phyloP scores from a whole-genome alignment of 768 basidiomycete species.

The Lepiota venenata region DNA sequence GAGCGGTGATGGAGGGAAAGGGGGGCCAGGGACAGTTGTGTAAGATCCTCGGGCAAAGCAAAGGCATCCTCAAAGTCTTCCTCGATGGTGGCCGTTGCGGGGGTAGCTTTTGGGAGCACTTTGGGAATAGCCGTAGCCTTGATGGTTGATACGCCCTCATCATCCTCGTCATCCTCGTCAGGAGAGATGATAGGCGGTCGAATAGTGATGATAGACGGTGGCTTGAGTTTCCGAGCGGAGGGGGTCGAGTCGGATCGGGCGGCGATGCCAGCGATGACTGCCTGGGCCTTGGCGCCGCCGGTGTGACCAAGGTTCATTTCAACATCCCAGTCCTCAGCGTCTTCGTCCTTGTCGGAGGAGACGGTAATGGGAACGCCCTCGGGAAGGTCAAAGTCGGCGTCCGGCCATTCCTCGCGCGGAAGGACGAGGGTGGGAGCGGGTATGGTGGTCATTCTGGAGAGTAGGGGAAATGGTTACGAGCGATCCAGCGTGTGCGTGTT shows the following conservation, averaged over 20 bases:
- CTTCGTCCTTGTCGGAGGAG: slow-evolving; percentile 62
- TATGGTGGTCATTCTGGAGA: slow-evolving; percentile 49
- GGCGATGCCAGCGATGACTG: slow-evolving; percentile 34
- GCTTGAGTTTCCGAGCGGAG: slow-evolving; percentile 25
- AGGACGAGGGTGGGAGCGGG: slow-evolving; percentile 53
- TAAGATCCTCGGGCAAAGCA: slow-evolving; percentile 75
- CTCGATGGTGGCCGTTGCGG: slow-evolving; percentile 40
- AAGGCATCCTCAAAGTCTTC: slow-evolving; percentile 87
- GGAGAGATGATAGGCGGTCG: slow-evolving; percentile 56
- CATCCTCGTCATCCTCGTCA: slow-evolving; percentile 53
- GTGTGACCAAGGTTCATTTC: slow-evolving; percentile 69
- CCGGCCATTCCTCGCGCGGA: slow-evolving; percentile 77
- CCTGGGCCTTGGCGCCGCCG: slow-evolving; percentile 44
- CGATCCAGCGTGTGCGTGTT: not conserved
- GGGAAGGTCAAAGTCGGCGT: slow-evolving; percentile 83
- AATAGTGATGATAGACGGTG: slow-evolving; percentile 47
- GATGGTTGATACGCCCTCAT: slow-evolving; percentile 82
- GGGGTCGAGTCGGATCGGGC: slow-evolving; percentile 35
- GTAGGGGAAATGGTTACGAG: not conserved
- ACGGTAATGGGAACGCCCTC: slow-evolving; percentile 69
- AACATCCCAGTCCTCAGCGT: slow-evolving; percentile 76
- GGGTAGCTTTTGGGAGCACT: slow-evolving; percentile 31
- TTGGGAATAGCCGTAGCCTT: slow-evolving; percentile 50
- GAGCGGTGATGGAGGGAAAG: slow-evolving; percentile 71
- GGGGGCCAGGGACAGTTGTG: slow-evolving; percentile 78